Conservation (phyloP, 208 protist species). For the Trypanosoma scelopori region DNA sequence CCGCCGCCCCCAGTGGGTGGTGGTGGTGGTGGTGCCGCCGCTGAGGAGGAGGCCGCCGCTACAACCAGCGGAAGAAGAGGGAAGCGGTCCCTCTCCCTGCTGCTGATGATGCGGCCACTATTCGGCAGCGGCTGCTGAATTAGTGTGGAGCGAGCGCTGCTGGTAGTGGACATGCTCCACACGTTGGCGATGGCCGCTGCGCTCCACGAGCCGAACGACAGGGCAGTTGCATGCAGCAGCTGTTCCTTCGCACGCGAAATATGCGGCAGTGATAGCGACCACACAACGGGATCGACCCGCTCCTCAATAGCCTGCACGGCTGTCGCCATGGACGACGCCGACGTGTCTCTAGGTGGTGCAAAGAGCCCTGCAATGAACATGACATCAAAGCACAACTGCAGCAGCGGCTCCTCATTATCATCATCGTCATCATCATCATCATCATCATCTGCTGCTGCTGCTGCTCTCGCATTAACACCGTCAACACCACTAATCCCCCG, state of each 20-base stretch:
- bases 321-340: constrained; percentile 4
- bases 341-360: not conserved
- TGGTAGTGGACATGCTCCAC: not conserved
- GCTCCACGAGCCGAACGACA: constrained; percentile 32
- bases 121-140: not conserved
- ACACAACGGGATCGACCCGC: constrained; percentile 23
- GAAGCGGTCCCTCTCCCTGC: constrained; percentile 22
- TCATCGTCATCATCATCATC: not conserved
- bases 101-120: not conserved
- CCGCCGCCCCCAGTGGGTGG: not conserved
- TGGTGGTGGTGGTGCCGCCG: not conserved
- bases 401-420: constrained; percentile 23
- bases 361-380: constrained; percentile 14
- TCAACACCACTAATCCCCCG: too few relatives aligned
- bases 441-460: not conserved
- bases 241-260: constrained; percentile 19
- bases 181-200: not conserved
- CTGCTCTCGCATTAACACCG: too few relatives aligned
- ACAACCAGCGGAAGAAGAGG: constrained; percentile 20
- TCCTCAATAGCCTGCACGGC: constrained; percentile 22
- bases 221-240: constrained; percentile 18
- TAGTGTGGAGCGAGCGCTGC: not conserved
- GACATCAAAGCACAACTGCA: constrained; percentile 42
- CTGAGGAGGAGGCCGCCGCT: too few relatives aligned
- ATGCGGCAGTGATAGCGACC: constrained; percentile 15